Evolutionary conservation across 345 rosid species (phyloP).

Genomic region (Linum lewisii): DNA sequence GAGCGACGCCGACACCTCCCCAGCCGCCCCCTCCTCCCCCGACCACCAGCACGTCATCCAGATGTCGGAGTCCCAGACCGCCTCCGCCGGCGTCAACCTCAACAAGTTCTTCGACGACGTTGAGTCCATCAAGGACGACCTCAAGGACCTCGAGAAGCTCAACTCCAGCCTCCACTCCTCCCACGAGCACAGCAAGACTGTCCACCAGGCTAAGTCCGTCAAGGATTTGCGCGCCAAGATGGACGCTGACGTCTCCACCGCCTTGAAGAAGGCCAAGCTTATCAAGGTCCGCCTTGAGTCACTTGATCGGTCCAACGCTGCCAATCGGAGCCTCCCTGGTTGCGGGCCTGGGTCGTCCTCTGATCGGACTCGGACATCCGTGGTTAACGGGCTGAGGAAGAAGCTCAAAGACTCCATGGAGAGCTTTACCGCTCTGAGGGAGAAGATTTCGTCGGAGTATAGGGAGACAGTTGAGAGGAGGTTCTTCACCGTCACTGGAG

Average conservation of each 20-base stretch:
- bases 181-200: conserved; percentile 88
- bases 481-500: conserved; percentile 87
- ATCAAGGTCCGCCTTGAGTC: conserved; percentile 76
- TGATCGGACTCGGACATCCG: conserved; percentile 73
- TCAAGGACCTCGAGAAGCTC: conserved; percentile 63
- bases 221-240: conserved; percentile 63
- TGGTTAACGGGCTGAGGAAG: conserved; percentile 86
- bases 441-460: conserved; percentile 63
- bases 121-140: conserved; percentile 70
- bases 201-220: conserved; percentile 67
- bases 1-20: conserved; percentile 12
- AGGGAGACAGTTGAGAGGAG: conserved; percentile 91
- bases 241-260: conserved; percentile 75
- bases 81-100: conserved; percentile 55
- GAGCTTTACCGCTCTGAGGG: conserved; percentile 57
- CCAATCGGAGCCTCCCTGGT: conserved; percentile 64
- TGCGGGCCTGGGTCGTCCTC: conserved; percentile 90
- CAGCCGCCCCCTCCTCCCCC: conserved; percentile 29
- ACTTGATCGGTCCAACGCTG: conserved; percentile 76
- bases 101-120: conserved; percentile 81
- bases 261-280: conserved; percentile 74
- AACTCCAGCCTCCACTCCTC: conserved; percentile 45
- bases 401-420: conserved; percentile 88
- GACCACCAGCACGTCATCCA: conserved; percentile 29
- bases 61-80: conserved; percentile 17